Evolutionary conservation across 2,329 filamentous ascomycete genomes (phyloP), one percentile per base, ranked within the genome.

Genomic region (Botrytis squamosa): DNA sequence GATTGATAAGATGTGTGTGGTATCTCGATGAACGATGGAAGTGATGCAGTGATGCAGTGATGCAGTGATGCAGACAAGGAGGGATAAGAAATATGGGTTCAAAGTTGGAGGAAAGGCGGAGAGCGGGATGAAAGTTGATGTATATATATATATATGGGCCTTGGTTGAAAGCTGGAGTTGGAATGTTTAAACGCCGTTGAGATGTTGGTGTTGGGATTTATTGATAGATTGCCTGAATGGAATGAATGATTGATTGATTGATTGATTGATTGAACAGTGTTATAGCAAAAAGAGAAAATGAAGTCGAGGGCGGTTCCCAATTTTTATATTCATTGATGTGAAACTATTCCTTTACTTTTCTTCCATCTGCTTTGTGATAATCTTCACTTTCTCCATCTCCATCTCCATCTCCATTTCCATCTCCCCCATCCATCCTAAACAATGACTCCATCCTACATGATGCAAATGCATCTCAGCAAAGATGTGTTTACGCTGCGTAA

Each of bases 81-180:
- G 25, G 64, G 63, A 22, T 66, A 38, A 49, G 8, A 67, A 52
- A 52, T 29, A 40, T n/a, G 44, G 44, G 33, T 44, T 67, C n/a
- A 20, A 52, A n/a, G 42, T n/a, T 40, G 33, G 44, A 38, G 33
- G 44, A 36, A 44, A 52, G 44, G 64, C 33, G 64, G 64, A 67
- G 44, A 67, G 22, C 33, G 33, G 64, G 44, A 67, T 38, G 33
- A 55, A 55, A 20, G 33, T n/a, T 52, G 64, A 67, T 66, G 38
- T 64, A 64, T 60, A 49, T 67, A 67, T n/a, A n/a, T n/a, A 67
- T 67, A 67, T 67, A 67, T 67, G 46, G 64, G 22, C n/a, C 64
- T 52, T 67, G 18, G 12, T 52, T 38, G 25, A 42, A 49, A 25
- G 12, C 42, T 66, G 20, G 44, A 46, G 44, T 52, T 40, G 22